Evolutionary conservation across 2,329 filamentous ascomycete genomes (phyloP).

Genomic region (Scorias spongiosa): DNA sequence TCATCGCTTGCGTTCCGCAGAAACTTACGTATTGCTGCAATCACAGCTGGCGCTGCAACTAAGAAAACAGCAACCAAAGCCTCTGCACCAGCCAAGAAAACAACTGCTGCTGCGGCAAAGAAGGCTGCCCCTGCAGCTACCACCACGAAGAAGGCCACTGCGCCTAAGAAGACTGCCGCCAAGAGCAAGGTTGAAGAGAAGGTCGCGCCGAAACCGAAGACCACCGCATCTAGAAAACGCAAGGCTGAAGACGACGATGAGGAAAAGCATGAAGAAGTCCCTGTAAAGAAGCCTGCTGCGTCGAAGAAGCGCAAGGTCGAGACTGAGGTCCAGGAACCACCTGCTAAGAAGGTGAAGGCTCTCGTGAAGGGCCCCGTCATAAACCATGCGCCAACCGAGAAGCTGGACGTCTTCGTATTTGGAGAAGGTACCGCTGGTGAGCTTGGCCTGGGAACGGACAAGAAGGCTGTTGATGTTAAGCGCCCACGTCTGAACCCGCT

Average conservation of each 20-base stretch:
- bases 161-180: conserved; percentile 9
- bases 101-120: not conserved
- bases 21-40: not conserved
- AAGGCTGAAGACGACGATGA: conserved; percentile 4
- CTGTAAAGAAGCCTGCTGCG: conserved; percentile 5
- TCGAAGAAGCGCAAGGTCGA: conserved; percentile 10
- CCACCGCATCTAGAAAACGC: conserved; percentile 2
- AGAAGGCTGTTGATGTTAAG: conserved; percentile 55
- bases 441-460: conserved; percentile 57
- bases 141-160: conserved; percentile 7
- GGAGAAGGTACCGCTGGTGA: conserved; percentile 70
- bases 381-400: conserved; percentile 47
- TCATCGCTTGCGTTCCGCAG: not conserved
- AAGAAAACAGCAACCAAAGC: conserved; percentile 3
- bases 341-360: conserved; percentile 11
- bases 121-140: conserved; percentile 15
- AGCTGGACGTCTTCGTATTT: conserved; percentile 63
- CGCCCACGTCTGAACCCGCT: conserved; percentile 54
- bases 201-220: conserved; percentile 4
- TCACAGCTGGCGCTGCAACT: not conserved
- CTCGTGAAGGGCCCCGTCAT: conserved; percentile 28
- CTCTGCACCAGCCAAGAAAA: conserved; percentile 5
- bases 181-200: conserved; percentile 6
- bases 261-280: not conserved
- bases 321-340: conserved; percentile 7